phyloP scores from a whole-genome alignment of 306 rosid species.

The Dalbergia oliveri region DNA sequence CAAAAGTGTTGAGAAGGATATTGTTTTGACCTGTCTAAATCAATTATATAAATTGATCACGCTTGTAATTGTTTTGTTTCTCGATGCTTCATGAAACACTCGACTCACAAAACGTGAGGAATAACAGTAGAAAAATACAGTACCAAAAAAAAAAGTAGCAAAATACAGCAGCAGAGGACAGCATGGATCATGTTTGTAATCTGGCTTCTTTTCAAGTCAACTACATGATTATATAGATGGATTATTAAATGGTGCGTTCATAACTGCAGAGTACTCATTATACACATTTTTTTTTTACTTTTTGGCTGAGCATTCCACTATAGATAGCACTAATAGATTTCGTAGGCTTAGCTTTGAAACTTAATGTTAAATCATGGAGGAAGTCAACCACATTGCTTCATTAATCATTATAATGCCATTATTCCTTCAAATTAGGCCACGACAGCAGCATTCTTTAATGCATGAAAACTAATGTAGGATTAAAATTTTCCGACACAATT shows the following conservation, averaged over 20 bases:
- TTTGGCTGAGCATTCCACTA: slow-evolving; percentile 12
- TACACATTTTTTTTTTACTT: slow-evolving; percentile 12
- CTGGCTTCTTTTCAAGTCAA: slow-evolving; percentile 17
- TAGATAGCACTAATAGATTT: slow-evolving; percentile 19
- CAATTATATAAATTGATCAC: slow-evolving; percentile 41
- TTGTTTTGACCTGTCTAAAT: slow-evolving; percentile 41
- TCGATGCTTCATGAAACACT: no score
- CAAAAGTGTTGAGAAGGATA: neutral
- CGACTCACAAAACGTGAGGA: no score
- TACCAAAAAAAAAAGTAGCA: no score
- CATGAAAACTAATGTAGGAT: no score
- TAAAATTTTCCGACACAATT: no score
- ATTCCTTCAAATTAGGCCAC: slow-evolving; percentile 2
- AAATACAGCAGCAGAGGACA: no score
- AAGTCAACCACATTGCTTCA: slow-evolving; percentile 33
- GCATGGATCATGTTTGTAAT: neutral
- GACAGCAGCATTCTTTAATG: slow-evolving; percentile 5
- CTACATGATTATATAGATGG: slow-evolving; percentile 26
- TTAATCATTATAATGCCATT: slow-evolving; percentile 14
- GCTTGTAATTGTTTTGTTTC: neutral
- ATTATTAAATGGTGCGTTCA: slow-evolving; percentile 17
- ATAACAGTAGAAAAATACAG: no score
- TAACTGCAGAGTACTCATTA: neutral
- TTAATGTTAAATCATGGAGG: slow-evolving; percentile 24
- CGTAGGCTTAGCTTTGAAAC: slow-evolving; percentile 4